A percentile compares a stretch with the other conserved stretches of the same genome.
phyloP scores from a whole-genome alignment of 192 early-diverging fungal genomes.

The Backusella liffmaniae region DNA sequence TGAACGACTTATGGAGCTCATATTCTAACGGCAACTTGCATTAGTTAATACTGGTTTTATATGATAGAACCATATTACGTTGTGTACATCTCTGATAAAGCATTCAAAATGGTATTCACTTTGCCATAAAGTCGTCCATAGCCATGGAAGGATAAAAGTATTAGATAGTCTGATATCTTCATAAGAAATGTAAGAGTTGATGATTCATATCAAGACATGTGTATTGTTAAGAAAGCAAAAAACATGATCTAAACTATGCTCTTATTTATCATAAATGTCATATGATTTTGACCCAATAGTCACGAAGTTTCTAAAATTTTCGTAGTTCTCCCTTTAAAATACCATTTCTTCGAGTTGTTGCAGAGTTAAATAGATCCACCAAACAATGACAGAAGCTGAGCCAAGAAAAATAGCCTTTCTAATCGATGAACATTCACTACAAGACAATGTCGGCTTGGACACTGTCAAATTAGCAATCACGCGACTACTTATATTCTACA shows the following conservation, averaged over 20 bases:
- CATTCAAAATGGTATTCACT: too few species aligned
- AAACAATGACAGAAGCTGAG: background rate
- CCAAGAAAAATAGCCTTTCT: background rate
- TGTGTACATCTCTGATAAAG: too few species aligned
- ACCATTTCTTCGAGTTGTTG: background rate
- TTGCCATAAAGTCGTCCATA: too few species aligned
- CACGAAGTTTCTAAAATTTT: background rate
- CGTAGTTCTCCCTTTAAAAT: background rate
- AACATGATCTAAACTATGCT: background rate
- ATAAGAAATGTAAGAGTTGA: background rate
- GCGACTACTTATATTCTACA: background rate
- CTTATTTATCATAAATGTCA: background rate
- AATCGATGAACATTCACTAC: background rate
- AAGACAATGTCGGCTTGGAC: background rate
- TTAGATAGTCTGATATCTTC: too few species aligned
- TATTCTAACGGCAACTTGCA: too few species aligned
- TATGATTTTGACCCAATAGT: background rate
- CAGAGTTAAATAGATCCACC: background rate
- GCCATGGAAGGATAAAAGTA: too few species aligned
- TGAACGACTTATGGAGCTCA: too few species aligned
- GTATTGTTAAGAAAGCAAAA: background rate
- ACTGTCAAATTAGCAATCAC: background rate
- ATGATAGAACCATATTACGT: too few species aligned
- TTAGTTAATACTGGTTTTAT: too few species aligned
- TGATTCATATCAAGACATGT: background rate